Conservation (phyloP, 106 monocot genomes). For the Acanthochlamys bracteata region DNA sequence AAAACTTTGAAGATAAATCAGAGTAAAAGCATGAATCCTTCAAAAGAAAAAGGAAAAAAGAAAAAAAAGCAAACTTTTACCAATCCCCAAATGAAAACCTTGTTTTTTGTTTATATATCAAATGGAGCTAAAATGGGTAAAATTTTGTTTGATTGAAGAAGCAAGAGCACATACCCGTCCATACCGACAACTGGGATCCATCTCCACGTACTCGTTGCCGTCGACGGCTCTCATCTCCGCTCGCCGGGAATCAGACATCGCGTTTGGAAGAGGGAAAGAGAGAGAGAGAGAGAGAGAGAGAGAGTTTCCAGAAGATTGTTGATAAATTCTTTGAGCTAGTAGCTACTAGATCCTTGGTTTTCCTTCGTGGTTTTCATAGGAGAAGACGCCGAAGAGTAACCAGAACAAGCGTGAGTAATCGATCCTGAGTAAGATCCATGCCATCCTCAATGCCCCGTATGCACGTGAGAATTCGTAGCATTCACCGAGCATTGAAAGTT, state of each 20-base stretch:
- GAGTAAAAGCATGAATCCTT: too few species aligned
- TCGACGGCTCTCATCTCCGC: not conserved
- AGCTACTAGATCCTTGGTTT: constrained; percentile 59
- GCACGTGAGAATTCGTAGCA: constrained; percentile 45
- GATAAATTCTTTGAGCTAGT: not conserved
- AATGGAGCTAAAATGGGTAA: too few species aligned
- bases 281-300: not conserved
- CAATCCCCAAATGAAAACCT: too few species aligned
- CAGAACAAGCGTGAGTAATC: constrained; percentile 80
- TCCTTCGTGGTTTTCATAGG: constrained; percentile 78
- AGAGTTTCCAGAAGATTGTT: not conserved
- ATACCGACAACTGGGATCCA: constrained; percentile 38
- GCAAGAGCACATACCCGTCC: constrained; percentile 30
- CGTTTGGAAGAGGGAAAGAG: not conserved
- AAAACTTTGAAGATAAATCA: too few species aligned
- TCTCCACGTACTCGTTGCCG: constrained; percentile 28
- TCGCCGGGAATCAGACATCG: constrained; percentile 15
- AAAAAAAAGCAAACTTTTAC: too few species aligned
- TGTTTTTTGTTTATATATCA: too few species aligned
- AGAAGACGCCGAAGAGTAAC: constrained; percentile 83
- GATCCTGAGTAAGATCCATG: constrained; percentile 54
- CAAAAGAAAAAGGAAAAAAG: too few species aligned
- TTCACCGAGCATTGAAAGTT: not conserved
- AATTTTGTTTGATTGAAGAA: too few species aligned
- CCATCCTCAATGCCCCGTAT: constrained; percentile 27